Evolutionary conservation across 2,329 filamentous ascomycete species (phyloP).

Genomic region (Penicillium sp.): DNA sequence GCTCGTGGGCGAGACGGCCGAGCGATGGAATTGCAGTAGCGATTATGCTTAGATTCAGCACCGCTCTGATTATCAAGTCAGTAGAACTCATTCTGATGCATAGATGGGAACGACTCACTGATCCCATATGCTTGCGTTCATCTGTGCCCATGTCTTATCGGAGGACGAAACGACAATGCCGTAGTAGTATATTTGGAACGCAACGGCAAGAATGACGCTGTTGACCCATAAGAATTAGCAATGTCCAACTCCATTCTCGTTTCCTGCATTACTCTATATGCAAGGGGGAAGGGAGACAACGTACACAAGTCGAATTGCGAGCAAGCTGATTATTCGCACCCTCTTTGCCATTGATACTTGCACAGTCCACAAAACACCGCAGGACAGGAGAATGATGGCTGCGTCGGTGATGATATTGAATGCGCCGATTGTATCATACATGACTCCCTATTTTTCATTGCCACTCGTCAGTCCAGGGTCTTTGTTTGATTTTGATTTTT

Average conservation of each 20-base stretch:
- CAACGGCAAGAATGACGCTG: constrained; percentile 11
- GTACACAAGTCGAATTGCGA: constrained; percentile 18
- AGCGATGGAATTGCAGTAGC: constrained; percentile 24
- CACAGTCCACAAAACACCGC: constrained; percentile 17
- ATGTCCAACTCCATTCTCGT: not conserved
- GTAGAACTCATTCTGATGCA: not conserved
- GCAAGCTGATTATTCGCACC: constrained; percentile 17
- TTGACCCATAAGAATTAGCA: not conserved
- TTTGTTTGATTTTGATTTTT: not conserved
- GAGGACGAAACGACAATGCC: constrained; percentile 2
- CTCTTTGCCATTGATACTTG: constrained; percentile 18
- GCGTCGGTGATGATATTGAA: constrained; percentile 18
- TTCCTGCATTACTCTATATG: not conserved
- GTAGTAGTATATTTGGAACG: constrained; percentile 20
- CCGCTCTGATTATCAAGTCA: constrained; percentile 13
- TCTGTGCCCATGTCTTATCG: constrained; percentile 18
- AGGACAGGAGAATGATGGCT: constrained; percentile 18
- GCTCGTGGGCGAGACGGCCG: constrained; percentile 24
- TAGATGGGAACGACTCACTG: constrained; percentile 13
- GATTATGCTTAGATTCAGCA: constrained; percentile 23
- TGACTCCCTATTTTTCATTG: constrained; percentile 6
- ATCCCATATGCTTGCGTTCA: constrained; percentile 15
- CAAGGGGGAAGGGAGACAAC: not conserved
- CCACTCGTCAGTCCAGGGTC: not conserved
- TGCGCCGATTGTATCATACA: constrained; percentile 17